A percentile compares a stretch with the other conserved stretches of the same genome.
These are phyloP conservation scores for Colletotrichum ledebouriae DNA, from an alignment of 2,329 filamentous ascomycete genomes.

Conservation along the genomic window DNA sequence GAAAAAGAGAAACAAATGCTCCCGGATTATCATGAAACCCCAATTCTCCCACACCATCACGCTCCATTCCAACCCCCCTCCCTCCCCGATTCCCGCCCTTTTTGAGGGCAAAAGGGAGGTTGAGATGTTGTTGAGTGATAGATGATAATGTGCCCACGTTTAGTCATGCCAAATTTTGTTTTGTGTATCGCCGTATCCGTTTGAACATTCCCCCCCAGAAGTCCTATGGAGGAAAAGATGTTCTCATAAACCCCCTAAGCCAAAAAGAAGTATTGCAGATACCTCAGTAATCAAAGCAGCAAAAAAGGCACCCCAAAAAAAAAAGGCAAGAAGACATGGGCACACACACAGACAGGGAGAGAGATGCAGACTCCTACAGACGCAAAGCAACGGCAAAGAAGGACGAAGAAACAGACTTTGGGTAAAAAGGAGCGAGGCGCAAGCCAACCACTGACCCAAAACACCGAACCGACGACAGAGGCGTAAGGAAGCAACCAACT, in stretches of 20 bases:
- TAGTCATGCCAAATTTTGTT: conserved; percentile 14
- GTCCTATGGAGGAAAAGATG: background rate
- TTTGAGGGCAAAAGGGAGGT: too few relatives aligned
- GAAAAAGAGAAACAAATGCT: background rate
- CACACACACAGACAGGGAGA: background rate
- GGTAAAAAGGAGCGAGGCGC: conserved; percentile 13
- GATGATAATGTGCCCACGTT: conserved; percentile 7
- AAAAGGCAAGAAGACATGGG: background rate
- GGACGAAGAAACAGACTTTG: background rate
- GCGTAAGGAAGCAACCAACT: too few relatives aligned
- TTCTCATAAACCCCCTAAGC: background rate
- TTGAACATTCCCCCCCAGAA: background rate
- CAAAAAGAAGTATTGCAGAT: background rate
- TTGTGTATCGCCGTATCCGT: conserved; percentile 9
- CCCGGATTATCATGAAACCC: conserved; percentile 13
- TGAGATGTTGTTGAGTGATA: background rate
- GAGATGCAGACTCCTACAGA: conserved; percentile 12
- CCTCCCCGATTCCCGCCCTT: too few relatives aligned
- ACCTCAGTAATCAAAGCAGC: background rate
- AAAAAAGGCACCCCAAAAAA: background rate
- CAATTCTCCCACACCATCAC: background rate
- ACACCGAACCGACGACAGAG: background rate
- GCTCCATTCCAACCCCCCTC: too few relatives aligned
- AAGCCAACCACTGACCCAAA: background rate
- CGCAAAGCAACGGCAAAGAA: background rate